phyloP scores from a whole-genome alignment of 2,329 filamentous ascomycete species.

The Verticillium nubilum region DNA sequence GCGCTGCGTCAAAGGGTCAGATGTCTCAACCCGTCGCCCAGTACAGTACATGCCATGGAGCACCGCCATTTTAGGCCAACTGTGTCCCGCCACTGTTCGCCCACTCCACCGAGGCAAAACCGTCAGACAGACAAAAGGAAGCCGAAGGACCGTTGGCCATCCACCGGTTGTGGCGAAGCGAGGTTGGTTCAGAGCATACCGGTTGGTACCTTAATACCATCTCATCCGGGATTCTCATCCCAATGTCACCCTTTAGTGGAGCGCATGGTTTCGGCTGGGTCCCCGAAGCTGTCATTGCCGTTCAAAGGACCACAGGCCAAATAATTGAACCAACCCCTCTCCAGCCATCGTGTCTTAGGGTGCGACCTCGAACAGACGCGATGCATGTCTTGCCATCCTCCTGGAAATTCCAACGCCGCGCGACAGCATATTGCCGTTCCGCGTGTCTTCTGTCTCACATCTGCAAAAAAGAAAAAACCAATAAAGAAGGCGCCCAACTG shows the following conservation, averaged over 20 bases:
- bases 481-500: neutral
- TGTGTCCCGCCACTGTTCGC: neutral
- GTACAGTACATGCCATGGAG: neutral
- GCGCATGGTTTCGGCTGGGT: neutral
- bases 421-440: neutral
- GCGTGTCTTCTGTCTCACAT: neutral
- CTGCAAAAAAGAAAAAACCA: neutral
- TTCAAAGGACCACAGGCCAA: neutral
- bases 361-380: neutral
- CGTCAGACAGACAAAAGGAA: neutral
- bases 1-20: neutral
- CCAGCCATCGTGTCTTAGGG: neutral
- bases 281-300: neutral
- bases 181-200: neutral
- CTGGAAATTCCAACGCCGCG: neutral
- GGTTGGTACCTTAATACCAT: too few relatives aligned
- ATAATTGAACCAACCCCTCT: neutral
- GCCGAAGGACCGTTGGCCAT: neutral
- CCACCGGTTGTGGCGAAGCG: neutral
- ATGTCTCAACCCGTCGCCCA: neutral
- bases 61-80: neutral
- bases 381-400: neutral
- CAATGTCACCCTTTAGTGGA: neutral
- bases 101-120: neutral
- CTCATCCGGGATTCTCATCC: neutral